Base-by-base conservation (phyloP, 345 rosid genomes). In the Aurinia saxatilis region DNA sequence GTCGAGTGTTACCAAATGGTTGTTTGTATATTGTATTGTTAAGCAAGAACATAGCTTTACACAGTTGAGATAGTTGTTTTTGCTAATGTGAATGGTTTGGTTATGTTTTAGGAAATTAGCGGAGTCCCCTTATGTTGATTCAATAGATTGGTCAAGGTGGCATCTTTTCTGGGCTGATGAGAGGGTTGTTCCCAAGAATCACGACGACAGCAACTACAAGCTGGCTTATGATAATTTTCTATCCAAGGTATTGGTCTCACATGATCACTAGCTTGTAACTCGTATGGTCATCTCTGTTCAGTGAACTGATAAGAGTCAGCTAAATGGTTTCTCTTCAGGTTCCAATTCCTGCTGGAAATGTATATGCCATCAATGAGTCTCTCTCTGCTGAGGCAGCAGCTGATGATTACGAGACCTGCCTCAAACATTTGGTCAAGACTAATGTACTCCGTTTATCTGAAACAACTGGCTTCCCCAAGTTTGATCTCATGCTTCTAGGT, bases 91-190 rank as follows among this genome's bases (percentile, higher is more conserved):
- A 25, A 51, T 42, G 4, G 0, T 59, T 62, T n/a, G 8, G 5
- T 7, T 40, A 61, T 17, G 31, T 52, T 63, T 0, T 73, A 90
- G 97, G 85, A 90, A 87, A 71, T 62, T 90, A 51, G 75, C 65
- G 51, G 88, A 81, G 11, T 61, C 78, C 2, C 96, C 89, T 12
- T 79, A 78, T 12, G n/a, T 75, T 49, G 85, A 86, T 58, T 72
- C 79, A 3, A 77, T 93, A 25, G 96, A 93, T 30, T 93, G 99
- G 99, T 80, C 85, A 30, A 85, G 73, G 62, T 93, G 99, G 96
- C 90, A 85, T 44, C 80, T 93, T 15, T 87, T 93, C 58, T 90
- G 99, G 97, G 90, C 83, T 10, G 97, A 93, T 21, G 97, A 93
- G 76, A 80, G 92, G 16, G 96, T 93, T 59, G 96, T 93, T 49